A percentile compares a stretch with the other conserved stretches of the same genome.
phyloP scores from a whole-genome alignment of 2,329 filamentous ascomycete genomes.

The Ciborinia camelliae region DNA sequence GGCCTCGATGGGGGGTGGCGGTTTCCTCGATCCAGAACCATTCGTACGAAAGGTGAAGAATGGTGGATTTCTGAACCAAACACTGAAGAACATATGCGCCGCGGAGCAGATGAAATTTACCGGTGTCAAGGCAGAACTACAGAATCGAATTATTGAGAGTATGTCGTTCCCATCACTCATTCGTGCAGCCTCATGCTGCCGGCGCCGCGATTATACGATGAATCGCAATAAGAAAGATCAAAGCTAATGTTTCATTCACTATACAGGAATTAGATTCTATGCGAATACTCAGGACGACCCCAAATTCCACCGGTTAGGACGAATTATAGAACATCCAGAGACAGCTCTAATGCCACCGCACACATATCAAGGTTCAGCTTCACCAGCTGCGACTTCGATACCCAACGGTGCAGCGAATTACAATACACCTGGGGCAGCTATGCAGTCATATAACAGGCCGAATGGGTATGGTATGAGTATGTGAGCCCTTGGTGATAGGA shows the following conservation, averaged over 20 bases:
- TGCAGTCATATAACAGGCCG: conserved; percentile 17
- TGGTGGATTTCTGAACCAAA: conserved; percentile 34
- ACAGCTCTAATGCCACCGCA: not conserved
- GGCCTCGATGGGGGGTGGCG: conserved; percentile 37
- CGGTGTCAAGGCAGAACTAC: conserved; percentile 81
- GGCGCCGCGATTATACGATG: not conserved
- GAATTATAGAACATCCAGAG: conserved; percentile 31
- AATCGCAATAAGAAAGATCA: not conserved
- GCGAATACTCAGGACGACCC: conserved; percentile 26
- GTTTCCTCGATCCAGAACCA: conserved; percentile 34
- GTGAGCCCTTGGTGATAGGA: not conserved
- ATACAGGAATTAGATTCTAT: conserved; percentile 29
- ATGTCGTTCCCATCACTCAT: conserved; percentile 40
- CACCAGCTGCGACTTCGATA: conserved; percentile 23
- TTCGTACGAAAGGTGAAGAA: conserved; percentile 31
- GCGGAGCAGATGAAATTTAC: conserved; percentile 71
- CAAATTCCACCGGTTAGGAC: conserved; percentile 32
- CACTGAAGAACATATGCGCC: conserved; percentile 54
- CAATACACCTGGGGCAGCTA: not conserved
- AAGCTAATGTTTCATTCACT: conserved; percentile 17
- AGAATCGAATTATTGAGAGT: conserved; percentile 76
- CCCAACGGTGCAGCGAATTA: not conserved
- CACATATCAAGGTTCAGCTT: conserved; percentile 20
- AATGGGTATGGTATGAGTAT: conserved; percentile 16
- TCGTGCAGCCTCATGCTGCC: not conserved